Conservation (phyloP, 192 early-diverging fungal genomes). For the Bifiguratus adelaidae region DNA sequence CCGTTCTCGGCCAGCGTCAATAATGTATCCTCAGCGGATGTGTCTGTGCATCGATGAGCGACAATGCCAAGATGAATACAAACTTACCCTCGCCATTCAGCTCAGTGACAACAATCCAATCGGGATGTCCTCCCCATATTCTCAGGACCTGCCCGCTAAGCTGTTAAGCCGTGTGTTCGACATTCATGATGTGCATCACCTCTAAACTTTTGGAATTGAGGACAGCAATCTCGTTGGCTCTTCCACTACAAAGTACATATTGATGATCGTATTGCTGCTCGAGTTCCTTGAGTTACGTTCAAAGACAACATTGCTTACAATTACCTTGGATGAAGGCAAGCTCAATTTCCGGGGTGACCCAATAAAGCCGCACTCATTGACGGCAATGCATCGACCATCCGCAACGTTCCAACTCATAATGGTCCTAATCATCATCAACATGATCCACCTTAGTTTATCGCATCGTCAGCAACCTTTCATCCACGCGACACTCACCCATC, state of each 20-base stretch:
- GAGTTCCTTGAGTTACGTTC: too few species aligned
- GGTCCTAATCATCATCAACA: conserved; percentile 12
- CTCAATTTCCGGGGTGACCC: conserved; percentile 32
- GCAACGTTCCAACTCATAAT: conserved; percentile 34
- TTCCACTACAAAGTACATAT: conserved; percentile 39
- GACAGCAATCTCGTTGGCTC: conserved; percentile 37
- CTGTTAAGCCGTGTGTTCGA: neutral
- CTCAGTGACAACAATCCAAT: conserved; percentile 40
- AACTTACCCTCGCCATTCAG: conserved; percentile 33
- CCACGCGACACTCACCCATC: conserved; percentile 29
- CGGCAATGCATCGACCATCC: conserved; percentile 39
- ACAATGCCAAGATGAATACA: neutral
- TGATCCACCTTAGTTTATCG: neutral
- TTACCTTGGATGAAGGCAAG: conserved; percentile 22
- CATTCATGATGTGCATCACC: conserved; percentile 5
- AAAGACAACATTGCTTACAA: too few species aligned
- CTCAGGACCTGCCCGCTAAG: conserved; percentile 26
- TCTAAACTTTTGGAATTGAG: conserved; percentile 35
- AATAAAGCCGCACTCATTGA: conserved; percentile 26
- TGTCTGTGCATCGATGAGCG: conserved; percentile 13
- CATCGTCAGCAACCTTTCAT: neutral
- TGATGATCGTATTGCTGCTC: too few species aligned
- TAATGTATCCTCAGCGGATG: conserved; percentile 21
- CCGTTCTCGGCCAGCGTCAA: conserved; percentile 33
- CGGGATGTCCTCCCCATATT: conserved; percentile 44